Conservation (phyloP, 2,329 filamentous ascomycete species). For the Ophiostoma novo-ulmi region DNA sequence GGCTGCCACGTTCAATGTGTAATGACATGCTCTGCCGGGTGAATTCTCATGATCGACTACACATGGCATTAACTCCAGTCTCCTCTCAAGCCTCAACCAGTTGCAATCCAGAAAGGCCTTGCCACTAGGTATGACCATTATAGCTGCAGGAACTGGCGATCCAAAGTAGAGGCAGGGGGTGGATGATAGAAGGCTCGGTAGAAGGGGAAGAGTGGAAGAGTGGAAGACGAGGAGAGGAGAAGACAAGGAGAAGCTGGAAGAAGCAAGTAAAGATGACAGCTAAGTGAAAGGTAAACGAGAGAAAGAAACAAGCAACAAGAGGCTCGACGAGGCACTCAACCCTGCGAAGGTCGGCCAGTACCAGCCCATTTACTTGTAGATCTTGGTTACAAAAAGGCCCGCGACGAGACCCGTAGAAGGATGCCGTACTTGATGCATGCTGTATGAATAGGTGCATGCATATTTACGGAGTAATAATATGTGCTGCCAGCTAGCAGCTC, state of each 20-base stretch:
- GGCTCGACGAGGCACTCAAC: neutral
- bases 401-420: neutral
- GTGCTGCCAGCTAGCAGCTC: conserved; percentile 2
- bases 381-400: neutral
- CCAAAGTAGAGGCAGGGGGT: neutral
- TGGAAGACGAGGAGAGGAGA: neutral
- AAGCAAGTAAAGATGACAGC: neutral
- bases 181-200: neutral
- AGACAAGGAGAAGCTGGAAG: neutral
- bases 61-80: neutral
- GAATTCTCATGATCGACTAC: neutral
- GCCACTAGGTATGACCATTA: neutral
- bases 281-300: neutral
- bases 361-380: neutral
- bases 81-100: neutral
- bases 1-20: neutral
- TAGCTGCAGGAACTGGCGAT: conserved; percentile 9
- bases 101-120: neutral
- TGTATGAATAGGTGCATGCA: too few relatives aligned
- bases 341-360: neutral
- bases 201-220: neutral
- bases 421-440: neutral
- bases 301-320: neutral
- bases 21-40: neutral
- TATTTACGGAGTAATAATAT: neutral